Base-by-base conservation (phyloP, 108 stramenopile species). In the Skeletonema grethae region DNA sequence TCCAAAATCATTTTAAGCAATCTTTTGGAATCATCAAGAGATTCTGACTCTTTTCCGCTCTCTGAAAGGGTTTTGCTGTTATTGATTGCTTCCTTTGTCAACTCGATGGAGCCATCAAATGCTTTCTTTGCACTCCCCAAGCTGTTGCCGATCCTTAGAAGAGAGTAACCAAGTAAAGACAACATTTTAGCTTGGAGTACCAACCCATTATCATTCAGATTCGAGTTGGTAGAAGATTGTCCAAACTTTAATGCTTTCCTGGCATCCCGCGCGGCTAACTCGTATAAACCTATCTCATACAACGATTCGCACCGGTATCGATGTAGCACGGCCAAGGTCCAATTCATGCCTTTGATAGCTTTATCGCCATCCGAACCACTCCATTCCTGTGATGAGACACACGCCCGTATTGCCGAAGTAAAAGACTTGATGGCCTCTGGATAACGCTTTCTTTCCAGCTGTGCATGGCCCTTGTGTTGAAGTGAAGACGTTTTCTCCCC, bases 291-390 rank as follows among this genome's bases (percentile, higher is more conserved):
- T 30, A 86, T 60, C 77, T 85, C 87, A n/a, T 87, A 56, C 9
- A 88, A 66, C 11, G 76, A 79, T 13, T 83, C 88, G 7, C 82
- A 81, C 56, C 89, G 89, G 66, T 90, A 84, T 18, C 83, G 86
- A 45, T 79, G 61, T 16, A 91, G 30, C 30, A 24, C 32, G 1
- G 50, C 7, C 50, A 22, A 9, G 2, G 22, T 22, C 50, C 5
- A 1, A 1, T 24, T 9, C 1, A 7, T 22, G 7, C 8, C 50
- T 7, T 53, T 43, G 15, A 11, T 39, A 39, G 41, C 6, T 0
- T n/a, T 22, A 22, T 22, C 22, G 0, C 22, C 46, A 48, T 48
- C 46, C 3, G 46, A 48, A 48, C 46, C 46, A 16, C 46, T 48
- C 46, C 46, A 48, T 6, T n/a, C 46, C 46, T 48, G 16, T 18